Evolutionary conservation across 1,284 basidiomycete genomes (phyloP).

Genomic region (Ganoderma boninense): DNA sequence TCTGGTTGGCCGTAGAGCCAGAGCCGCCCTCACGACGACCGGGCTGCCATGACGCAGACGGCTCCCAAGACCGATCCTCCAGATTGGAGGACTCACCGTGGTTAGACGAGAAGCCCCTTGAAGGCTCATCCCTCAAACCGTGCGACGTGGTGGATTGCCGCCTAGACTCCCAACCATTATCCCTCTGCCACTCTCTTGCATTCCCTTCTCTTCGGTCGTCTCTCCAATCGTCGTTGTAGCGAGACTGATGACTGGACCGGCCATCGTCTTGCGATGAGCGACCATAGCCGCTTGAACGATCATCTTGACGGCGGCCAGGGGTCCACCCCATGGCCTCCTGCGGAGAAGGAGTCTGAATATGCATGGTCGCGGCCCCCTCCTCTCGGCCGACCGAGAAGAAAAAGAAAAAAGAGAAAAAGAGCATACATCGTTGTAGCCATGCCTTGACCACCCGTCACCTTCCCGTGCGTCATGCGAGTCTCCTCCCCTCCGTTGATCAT

Average conservation of each 20-base stretch:
- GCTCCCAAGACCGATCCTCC: constrained; percentile 48
- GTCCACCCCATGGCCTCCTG: constrained; percentile 46
- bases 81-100: constrained; percentile 33
- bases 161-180: constrained; percentile 49
- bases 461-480: constrained; percentile 28
- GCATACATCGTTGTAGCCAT: constrained; percentile 32
- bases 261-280: constrained; percentile 51
- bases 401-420: constrained; percentile 40
- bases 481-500: constrained; percentile 41
- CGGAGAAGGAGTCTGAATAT: constrained; percentile 48
- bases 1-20: constrained; percentile 38
- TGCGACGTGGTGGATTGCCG: constrained; percentile 24
- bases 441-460: constrained; percentile 31
- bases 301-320: constrained; percentile 49
- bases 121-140: constrained; percentile 25
- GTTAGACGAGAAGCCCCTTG: constrained; percentile 19
- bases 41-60: constrained; percentile 46
- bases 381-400: constrained; percentile 54
- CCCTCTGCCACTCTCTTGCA: constrained; percentile 37
- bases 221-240: constrained; percentile 36
- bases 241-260: constrained; percentile 34
- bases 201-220: constrained; percentile 35
- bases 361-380: constrained; percentile 55
- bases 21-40: constrained; percentile 36
- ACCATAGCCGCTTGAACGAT: constrained; percentile 43